Evolutionary conservation across 192 early-diverging fungal genomes (phyloP).

Genomic region (Backusella psychrophila): DNA sequence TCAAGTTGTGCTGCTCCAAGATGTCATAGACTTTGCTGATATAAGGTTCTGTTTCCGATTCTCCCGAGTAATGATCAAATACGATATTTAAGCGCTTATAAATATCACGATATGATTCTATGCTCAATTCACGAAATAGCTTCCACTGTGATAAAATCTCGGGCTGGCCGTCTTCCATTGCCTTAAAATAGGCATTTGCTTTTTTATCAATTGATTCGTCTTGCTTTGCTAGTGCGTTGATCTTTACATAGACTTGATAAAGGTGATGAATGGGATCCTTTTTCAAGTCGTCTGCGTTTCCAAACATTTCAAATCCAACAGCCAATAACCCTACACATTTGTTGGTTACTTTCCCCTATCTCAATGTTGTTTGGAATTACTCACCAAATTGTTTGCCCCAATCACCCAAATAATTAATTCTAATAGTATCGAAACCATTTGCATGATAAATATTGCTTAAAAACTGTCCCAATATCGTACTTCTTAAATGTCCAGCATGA

Average conservation of each 20-base stretch:
- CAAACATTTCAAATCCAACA: conserved; percentile 80
- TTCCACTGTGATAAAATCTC: conserved; percentile 72
- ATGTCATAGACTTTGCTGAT: conserved; percentile 65
- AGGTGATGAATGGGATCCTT: conserved; percentile 85
- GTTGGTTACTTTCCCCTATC: not conserved
- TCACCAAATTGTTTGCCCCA: conserved; percentile 98
- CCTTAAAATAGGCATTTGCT: conserved; percentile 83
- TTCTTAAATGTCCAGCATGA: conserved; percentile 94
- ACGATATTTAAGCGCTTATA: conserved; percentile 80
- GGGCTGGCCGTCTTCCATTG: conserved; percentile 85
- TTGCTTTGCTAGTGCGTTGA: conserved; percentile 67
- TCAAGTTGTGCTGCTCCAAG: conserved; percentile 57
- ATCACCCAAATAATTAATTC: conserved; percentile 96
- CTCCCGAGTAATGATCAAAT: conserved; percentile 91
- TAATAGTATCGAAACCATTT: conserved; percentile 76
- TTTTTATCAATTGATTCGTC: conserved; percentile 64
- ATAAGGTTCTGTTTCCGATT: conserved; percentile 75
- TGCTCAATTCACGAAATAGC: conserved; percentile 82
- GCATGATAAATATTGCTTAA: conserved; percentile 73
- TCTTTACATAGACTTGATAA: conserved; percentile 86
- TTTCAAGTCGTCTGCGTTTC: conserved; percentile 62
- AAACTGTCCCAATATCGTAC: conserved; percentile 96
- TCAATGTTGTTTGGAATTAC: not conserved
- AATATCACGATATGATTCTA: conserved; percentile 76
- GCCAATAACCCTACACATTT: conserved; percentile 71